Base-by-base conservation (phyloP, 495 filamentous ascomycete genomes). In the Tuber indicum region DNA sequence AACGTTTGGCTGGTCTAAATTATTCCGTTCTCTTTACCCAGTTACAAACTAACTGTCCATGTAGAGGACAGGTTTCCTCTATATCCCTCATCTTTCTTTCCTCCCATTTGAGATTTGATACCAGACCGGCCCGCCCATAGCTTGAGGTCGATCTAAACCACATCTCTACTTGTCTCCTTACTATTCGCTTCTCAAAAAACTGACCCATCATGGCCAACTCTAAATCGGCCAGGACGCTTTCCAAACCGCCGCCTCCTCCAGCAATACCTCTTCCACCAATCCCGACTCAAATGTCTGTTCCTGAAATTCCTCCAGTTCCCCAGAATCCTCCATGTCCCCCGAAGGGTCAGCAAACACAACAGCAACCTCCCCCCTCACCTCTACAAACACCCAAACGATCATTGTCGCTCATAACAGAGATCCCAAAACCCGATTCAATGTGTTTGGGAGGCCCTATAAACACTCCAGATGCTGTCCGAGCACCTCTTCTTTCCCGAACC, bases 401-500 rank as follows among this genome's bases (percentile, higher is more conserved):
- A 32, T 16, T 62, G n/a, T 62, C 52, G n/a, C 52, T 62, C 52
- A 14, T 62, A 16, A 32, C 52, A 32, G 52, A 62, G 52, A 62
- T 62, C 10, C 52, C 52, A 32, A 62, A 62, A 62, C 32, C 52
- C n/a, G 52, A 62, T 62, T 12, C n/a, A 62, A 62, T 62, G 52
- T 62, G 52, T 62, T 16, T 62, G 9, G 14, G 52, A 32, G 32
- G 12, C 52, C 52, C 49, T 72, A 8, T 46, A 46, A 62, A 46
- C 75, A 39, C 21, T 45, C 17, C 75, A 47, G 72, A 45, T 39
- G 36, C 71, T 43, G 26, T 44, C 41, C 70, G 36, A 41, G 74
- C 41, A 10, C 74, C 70, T 36, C 75, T 77, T 26, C 62, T 77
- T 52, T 74, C 62, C 43, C 75, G 75, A 19, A 77, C 75, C 32